A percentile compares a stretch with the other conserved stretches of the same genome.
These are phyloP conservation scores for Sarocladium strictum DNA, from an alignment of 2,329 filamentous ascomycete species.

Conservation along the genomic window DNA sequence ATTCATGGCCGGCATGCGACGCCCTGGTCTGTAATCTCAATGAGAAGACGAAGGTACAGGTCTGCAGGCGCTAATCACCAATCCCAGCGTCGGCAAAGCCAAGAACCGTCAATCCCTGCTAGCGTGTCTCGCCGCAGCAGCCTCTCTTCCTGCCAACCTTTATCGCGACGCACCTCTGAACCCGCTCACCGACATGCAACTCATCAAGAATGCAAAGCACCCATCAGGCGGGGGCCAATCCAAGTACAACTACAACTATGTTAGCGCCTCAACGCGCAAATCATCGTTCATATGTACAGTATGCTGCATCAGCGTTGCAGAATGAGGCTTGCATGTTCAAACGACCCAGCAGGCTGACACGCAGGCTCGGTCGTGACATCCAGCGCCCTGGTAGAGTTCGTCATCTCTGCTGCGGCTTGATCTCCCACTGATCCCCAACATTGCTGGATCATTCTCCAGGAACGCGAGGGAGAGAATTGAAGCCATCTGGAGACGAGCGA, in stretches of 20 bases:
- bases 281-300: not conserved
- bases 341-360: constrained; percentile 3
- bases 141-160: not conserved
- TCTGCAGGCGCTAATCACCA: not conserved
- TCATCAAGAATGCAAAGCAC: constrained; percentile 5
- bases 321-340: not conserved
- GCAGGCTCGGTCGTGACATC: not conserved
- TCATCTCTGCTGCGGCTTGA: no score
- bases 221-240: not conserved
- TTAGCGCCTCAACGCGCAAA: not conserved
- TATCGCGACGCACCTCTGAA: constrained; percentile 3
- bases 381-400: not conserved
- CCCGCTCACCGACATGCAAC: constrained; percentile 9
- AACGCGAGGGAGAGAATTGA: not conserved
- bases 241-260: no score
- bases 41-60: not conserved
- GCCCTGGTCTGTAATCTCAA: not conserved
- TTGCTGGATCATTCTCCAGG: not conserved
- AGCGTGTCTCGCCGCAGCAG: constrained; percentile 3
- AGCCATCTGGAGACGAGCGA: not conserved
- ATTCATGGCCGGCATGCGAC: no score
- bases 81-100: not conserved
- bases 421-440: not conserved
- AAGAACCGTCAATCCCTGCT: constrained; percentile 3
- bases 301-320: not conserved